Evolutionary conservation across 176 grass and related monocot species (phyloP), one percentile per base, ranked within the genome.

Genomic region (Puya raimondii): DNA sequence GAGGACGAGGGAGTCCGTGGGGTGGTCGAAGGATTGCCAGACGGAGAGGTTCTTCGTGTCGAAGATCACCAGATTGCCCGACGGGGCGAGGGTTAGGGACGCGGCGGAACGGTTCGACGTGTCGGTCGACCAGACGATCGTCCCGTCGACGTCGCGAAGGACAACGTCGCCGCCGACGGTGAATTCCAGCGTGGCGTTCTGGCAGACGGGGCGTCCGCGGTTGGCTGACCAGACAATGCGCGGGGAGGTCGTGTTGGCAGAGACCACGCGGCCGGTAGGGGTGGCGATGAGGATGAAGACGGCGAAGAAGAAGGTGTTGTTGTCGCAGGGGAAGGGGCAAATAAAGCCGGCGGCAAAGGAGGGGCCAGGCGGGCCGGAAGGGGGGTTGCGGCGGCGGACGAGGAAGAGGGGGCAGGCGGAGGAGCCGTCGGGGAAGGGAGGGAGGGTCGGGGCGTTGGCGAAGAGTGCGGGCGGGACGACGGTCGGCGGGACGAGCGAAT

Each of bases 21-120:
- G 85, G 13, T 87, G 80, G 1, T 69, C 72, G 53, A 83, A 83
- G 6, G 85, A 87, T 66, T 87, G 85, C 85, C 85, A 83, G 11
- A 87, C 77, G 18, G 74, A 71, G 2, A 2, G n/a, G 6, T 82
- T 82, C 21, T 75, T 71, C 6, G 7, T 49, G 51, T 77, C 76
- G 68, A 80, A 73, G 14, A 87, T 3, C 51, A 87, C 85, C 27
- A 88, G 23, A 23, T 83, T 84, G 58, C 80, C 85, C 9, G 51
- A 13, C 59, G 76, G 80, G 8, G 72, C 72, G 70, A 83, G 59
- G 20, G 0, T 16, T 50, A 84, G 68, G 47, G 72, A 73, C 12
- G 29, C 23, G 6, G 73, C 69, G 3, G 67, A 58, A 27, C 3
- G 12, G 6, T 70, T 57, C 0, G 56, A 64, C 1, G 12, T 68